Base-by-base conservation (phyloP, 495 filamentous ascomycete genomes). In the Xylaria acuta region DNA sequence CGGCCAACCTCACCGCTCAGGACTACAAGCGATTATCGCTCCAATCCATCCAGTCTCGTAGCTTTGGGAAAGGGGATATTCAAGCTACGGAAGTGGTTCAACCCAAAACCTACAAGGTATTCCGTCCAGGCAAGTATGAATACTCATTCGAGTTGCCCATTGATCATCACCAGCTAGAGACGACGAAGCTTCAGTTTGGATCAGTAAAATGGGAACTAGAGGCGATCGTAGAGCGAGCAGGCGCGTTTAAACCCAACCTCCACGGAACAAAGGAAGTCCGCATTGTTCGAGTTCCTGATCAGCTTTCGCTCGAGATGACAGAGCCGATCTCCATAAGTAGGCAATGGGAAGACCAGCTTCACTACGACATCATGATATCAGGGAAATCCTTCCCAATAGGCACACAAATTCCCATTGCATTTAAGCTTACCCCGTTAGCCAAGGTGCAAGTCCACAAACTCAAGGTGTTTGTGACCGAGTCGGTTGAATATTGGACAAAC, bases 341-440 rank as follows among this genome's bases (percentile, higher is more conserved):
- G 32, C 95, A 94, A 69, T 99, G 96, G 96, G 96, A 99, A 76
- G 97, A 99, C 76, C 96, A 99, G 77, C 87, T 99, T 41, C 95
- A 98, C 76, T 99, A 99, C 81, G 96, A 99, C 75, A 99, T 99
- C 72, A 93, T 98, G 75, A 97, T 99, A 72, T 98, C 95, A 4
- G 96, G 97, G 64, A 99, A 99, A 89, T 97, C 95, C 2, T 99
- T 99, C 76, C 94, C 96, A 4, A 86, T 99, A 18, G 97, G 97
- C 25, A 87, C 92, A 4, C 94, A 94, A 75, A 94, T 99, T 32
- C 96, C 96, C 18, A 97, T 99, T 71, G 96, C 97, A 2, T 98
- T 99, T 86, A 98, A 97, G 76, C 86, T 99, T 70, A 99, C 95
- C 2, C 96, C 96, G 1, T 82, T 99, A 25, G 96, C 96, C 43